Conservation (phyloP, 2,329 filamentous ascomycete species). For the Claviceps pazoutovae region DNA sequence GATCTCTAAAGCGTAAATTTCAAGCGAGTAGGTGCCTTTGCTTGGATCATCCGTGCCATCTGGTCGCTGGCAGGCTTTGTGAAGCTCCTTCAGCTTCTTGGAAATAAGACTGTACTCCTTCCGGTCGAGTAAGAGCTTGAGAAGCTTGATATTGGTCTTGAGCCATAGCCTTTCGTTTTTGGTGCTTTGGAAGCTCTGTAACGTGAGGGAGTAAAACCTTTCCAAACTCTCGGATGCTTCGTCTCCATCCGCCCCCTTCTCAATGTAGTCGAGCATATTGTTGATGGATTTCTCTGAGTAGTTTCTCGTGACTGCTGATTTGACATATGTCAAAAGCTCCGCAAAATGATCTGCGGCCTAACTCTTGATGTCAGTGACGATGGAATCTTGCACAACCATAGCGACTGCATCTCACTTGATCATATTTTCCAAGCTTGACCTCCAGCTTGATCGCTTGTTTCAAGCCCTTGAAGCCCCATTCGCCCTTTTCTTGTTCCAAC, state of each 20-base stretch:
- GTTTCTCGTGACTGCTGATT: constrained; percentile 89
- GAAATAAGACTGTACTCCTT: constrained; percentile 73
- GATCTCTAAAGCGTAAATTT: constrained; percentile 94
- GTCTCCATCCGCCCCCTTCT: constrained; percentile 64
- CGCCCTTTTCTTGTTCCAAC: constrained; percentile 80
- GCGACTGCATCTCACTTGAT: constrained; percentile 42
- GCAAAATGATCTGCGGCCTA: constrained; percentile 85
- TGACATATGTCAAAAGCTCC: constrained; percentile 93
- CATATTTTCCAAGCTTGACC: constrained; percentile 80
- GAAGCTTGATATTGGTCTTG: constrained; percentile 96
- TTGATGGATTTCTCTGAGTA: constrained; percentile 99
- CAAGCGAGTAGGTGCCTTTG: constrained; percentile 91
- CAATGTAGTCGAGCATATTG: constrained; percentile 96
- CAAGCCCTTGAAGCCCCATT: constrained; percentile 96
- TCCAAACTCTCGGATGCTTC: constrained; percentile 73
- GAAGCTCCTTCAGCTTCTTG: constrained; percentile 76
- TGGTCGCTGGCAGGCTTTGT: constrained; percentile 73
- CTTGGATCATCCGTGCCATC: constrained; percentile 83
- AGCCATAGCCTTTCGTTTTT: constrained; percentile 97
- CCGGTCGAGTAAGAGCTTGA: constrained; percentile 77
- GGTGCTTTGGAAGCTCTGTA: constrained; percentile 89
- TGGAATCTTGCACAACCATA: not conserved
- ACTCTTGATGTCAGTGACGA: constrained; percentile 11
- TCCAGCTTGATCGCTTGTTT: constrained; percentile 98
- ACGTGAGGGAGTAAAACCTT: constrained; percentile 84